Conservation (phyloP, 768 basidiomycete species). For the Mrakia frigida region DNA sequence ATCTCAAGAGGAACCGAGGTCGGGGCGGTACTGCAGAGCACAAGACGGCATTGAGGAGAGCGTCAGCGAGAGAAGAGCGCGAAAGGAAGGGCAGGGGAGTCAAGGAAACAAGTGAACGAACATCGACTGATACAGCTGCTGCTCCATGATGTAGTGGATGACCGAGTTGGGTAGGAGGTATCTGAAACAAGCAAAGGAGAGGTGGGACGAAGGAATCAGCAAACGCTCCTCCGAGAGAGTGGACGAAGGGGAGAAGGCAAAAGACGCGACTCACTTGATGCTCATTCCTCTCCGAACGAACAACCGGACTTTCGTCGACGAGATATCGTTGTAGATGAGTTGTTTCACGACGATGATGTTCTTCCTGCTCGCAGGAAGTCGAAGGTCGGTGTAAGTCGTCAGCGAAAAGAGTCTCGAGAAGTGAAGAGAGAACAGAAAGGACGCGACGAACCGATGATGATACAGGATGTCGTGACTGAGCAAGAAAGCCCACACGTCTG, state of each 20-base stretch:
- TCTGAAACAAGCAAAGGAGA: slow-evolving; percentile 66
- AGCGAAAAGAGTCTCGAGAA: neutral
- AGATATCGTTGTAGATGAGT: slow-evolving; percentile 94
- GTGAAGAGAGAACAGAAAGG: slow-evolving; percentile 45
- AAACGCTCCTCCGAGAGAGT: slow-evolving; percentile 49
- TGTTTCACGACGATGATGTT: slow-evolving; percentile 90
- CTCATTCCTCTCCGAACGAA: slow-evolving; percentile 51
- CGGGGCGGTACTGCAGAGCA: neutral
- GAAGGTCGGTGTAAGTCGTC: neutral
- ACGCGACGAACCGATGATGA: slow-evolving; percentile 45
- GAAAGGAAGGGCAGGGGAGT: neutral
- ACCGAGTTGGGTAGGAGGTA: slow-evolving; percentile 88
- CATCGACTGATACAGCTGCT: slow-evolving; percentile 50
- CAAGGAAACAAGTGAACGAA: neutral
- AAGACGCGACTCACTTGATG: slow-evolving; percentile 44
- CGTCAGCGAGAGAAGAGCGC: neutral
- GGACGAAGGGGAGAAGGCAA: neutral
- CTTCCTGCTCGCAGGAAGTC: slow-evolving; percentile 51
- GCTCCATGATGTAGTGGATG: slow-evolving; percentile 86
- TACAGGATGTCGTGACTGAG: slow-evolving; percentile 51
- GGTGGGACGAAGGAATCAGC: slow-evolving; percentile 48
- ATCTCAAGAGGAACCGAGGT: slow-evolving; percentile 22
- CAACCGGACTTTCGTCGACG: slow-evolving; percentile 74
- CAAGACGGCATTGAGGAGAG: neutral
- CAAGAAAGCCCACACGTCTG: slow-evolving; percentile 61